Conservation (phyloP, 2,329 filamentous ascomycete genomes). For the Dactylellina leptospora region DNA sequence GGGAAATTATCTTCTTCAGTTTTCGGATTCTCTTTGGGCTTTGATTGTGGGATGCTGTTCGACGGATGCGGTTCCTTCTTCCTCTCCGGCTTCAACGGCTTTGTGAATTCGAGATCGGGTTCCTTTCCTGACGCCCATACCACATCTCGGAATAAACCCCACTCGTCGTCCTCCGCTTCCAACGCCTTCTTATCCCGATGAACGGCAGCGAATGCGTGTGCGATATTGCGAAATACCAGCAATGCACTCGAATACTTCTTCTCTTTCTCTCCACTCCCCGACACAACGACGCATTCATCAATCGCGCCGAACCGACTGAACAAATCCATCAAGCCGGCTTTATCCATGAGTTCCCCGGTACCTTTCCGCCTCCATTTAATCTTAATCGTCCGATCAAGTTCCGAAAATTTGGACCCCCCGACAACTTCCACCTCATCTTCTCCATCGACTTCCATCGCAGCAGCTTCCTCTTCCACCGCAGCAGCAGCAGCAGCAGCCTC, state of each 20-base stretch:
- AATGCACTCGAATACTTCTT: constrained; percentile 55
- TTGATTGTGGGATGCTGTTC: not conserved
- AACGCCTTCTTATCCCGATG: constrained; percentile 47
- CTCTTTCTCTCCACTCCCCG: constrained; percentile 25
- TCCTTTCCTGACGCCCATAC: constrained; percentile 56
- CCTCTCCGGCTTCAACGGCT: constrained; percentile 7
- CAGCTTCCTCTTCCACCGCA: constrained; percentile 57
- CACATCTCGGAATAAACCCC: constrained; percentile 54
- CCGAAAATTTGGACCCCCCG: constrained; percentile 59
- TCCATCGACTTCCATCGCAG: constrained; percentile 59
- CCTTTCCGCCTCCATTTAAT: constrained; percentile 61
- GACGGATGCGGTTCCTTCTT: not conserved
- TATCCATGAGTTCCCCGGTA: constrained; percentile 58
- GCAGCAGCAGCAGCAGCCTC: constrained; percentile 62
- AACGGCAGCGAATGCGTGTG: constrained; percentile 55
- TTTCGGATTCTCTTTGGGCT: not conserved
- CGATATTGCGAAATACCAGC: constrained; percentile 56
- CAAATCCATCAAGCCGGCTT: constrained; percentile 59
- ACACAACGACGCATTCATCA: constrained; percentile 58
- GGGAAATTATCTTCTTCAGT: constrained; percentile 42
- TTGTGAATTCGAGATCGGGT: constrained; percentile 54
- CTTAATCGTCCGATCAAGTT: constrained; percentile 64
- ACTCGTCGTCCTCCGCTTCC: constrained; percentile 30
- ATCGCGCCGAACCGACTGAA: constrained; percentile 64
- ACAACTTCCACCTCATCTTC: constrained; percentile 35